phyloP scores from a whole-genome alignment of 2,329 filamentous ascomycete genomes.

The Aspergillus neoniger region DNA sequence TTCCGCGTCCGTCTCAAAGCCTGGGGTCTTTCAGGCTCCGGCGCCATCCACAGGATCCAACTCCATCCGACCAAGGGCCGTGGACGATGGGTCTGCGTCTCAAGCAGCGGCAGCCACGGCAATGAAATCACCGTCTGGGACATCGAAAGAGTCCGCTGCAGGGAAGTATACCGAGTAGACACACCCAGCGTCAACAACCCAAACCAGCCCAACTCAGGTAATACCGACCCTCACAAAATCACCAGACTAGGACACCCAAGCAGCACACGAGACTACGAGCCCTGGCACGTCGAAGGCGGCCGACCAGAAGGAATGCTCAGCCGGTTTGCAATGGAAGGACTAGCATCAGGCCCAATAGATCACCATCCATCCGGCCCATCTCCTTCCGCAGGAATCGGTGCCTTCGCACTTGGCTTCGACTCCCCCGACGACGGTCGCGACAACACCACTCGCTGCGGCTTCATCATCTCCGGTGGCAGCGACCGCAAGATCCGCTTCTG shows the following conservation, averaged over 20 bases:
- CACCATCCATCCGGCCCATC: slow-evolving; percentile 32
- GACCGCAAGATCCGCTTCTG: slow-evolving; percentile 93
- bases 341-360: slow-evolving; percentile 59
- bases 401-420: slow-evolving; percentile 73
- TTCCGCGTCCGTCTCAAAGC: slow-evolving; percentile 85
- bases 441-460: slow-evolving; percentile 67
- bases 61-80: slow-evolving; percentile 77
- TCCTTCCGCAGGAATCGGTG: slow-evolving; percentile 58
- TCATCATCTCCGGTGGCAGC: slow-evolving; percentile 82
- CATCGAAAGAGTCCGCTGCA: slow-evolving; percentile 82
- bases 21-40: slow-evolving; percentile 82
- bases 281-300: slow-evolving; percentile 89
- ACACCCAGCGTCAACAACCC: slow-evolving; percentile 24
- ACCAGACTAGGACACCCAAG: slow-evolving; percentile 24
- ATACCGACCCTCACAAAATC: slow-evolving; percentile 49
- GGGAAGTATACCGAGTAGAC: slow-evolving; percentile 78
- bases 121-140: slow-evolving; percentile 92
- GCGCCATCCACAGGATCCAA: slow-evolving; percentile 75
- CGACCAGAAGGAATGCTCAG: slow-evolving; percentile 82
- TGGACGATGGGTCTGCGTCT: slow-evolving; percentile 82
- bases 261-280: slow-evolving; percentile 65
- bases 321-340: slow-evolving; percentile 66
- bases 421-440: slow-evolving; percentile 63
- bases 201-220: slow-evolving; percentile 43
- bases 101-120: slow-evolving; percentile 80